Evolutionary conservation across 257 asterid species (phyloP).

Genomic region (Catharanthus roseus): DNA sequence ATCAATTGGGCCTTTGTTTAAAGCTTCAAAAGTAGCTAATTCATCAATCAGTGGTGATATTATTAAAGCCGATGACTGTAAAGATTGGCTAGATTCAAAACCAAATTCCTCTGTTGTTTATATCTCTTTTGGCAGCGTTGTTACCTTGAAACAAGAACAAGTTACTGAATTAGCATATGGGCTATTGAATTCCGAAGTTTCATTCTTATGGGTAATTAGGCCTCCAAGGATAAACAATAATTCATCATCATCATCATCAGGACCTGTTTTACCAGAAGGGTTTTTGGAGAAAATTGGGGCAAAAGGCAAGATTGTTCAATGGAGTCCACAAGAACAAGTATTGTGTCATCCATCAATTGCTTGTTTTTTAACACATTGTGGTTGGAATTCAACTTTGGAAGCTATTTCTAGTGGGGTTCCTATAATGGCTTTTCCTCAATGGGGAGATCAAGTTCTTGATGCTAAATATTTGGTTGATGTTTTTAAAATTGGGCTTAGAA

Average conservation of each 20-base stretch:
- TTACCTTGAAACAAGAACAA: conserved; percentile 53
- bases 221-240: too few relatives aligned
- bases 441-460: conserved; percentile 89
- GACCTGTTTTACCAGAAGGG: conserved; percentile 35
- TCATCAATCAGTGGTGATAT: conserved; percentile 37
- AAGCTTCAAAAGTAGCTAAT: conserved; percentile 1
- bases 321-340: conserved; percentile 78
- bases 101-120: conserved; percentile 54
- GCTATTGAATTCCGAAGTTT: conserved; percentile 36
- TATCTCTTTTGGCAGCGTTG: conserved; percentile 72
- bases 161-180: conserved; percentile 64
- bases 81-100: conserved; percentile 54
- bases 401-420: conserved; percentile 73
- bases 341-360: conserved; percentile 62
- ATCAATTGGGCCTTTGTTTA: conserved; percentile 74
- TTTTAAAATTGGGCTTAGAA: conserved; percentile 51
- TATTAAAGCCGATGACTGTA: conserved; percentile 35
- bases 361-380: conserved; percentile 79
- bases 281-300: conserved; percentile 51
- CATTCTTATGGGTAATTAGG: conserved; percentile 63
- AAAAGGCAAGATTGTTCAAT: conserved; percentile 48
- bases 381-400: conserved; percentile 88
- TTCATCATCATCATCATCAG: too few relatives aligned
- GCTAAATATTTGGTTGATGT: conserved; percentile 77
- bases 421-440: conserved; percentile 65